A percentile compares a stretch with the other conserved stretches of the same genome.
Conservation (phyloP, 208 protist genomes). For the Borovskyia barvae region DNA sequence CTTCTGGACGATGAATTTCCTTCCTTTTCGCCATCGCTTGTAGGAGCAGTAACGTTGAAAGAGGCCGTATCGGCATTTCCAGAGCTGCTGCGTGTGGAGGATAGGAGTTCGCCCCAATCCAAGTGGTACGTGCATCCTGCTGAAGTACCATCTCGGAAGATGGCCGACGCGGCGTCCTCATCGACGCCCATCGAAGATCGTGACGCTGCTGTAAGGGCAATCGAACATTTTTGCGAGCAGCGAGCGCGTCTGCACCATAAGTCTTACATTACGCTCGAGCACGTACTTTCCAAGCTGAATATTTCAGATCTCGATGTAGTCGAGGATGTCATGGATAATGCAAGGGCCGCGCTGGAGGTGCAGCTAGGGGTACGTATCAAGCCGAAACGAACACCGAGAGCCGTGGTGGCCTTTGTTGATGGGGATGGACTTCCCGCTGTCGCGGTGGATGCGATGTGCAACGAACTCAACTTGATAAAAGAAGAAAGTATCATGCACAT, state of each 20-base stretch:
- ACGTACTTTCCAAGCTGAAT: slow-evolving; percentile 28
- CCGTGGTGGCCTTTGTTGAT: slow-evolving; percentile 70
- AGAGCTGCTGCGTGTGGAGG: slow-evolving; percentile 39
- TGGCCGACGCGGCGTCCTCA: slow-evolving; percentile 4
- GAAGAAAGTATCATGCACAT: slow-evolving; percentile 40
- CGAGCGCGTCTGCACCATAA: slow-evolving; percentile 4
- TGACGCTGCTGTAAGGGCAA: not conserved
- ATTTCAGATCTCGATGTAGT: slow-evolving; percentile 29
- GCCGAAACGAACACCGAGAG: slow-evolving; percentile 35
- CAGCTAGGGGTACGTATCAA: slow-evolving; percentile 39
- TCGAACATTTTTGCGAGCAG: slow-evolving; percentile 23
- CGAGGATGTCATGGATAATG: slow-evolving; percentile 26
- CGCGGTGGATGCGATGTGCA: slow-evolving; percentile 65
- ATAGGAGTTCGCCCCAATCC: not conserved
- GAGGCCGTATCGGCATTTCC: slow-evolving; percentile 52
- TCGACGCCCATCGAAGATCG: slow-evolving; percentile 13
- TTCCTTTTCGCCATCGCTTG: slow-evolving; percentile 33
- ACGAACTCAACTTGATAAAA: slow-evolving; percentile 47
- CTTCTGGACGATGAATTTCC: slow-evolving; percentile 63
- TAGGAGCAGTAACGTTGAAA: slow-evolving; percentile 46
- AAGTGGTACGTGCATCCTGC: slow-evolving; percentile 40
- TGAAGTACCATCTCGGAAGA: not conserved
- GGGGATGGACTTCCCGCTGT: slow-evolving; percentile 53
- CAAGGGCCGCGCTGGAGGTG: slow-evolving; percentile 35
- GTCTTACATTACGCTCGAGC: slow-evolving; percentile 36